Evolutionary conservation across 2,329 filamentous ascomycete species (phyloP).

Genomic region (Coniochaeta pulveracea): DNA sequence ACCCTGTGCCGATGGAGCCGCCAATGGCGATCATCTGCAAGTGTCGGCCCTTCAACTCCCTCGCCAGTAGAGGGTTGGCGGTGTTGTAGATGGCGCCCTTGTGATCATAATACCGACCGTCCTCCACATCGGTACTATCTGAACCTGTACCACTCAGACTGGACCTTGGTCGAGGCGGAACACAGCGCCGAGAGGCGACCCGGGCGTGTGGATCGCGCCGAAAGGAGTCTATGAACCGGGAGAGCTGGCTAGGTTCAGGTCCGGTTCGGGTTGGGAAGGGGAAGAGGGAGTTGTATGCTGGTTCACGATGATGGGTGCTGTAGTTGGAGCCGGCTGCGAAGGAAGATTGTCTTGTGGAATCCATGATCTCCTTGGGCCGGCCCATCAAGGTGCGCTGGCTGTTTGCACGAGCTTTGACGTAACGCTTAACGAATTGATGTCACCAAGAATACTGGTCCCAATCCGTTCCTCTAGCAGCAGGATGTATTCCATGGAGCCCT

Average conservation of each 20-base stretch:
- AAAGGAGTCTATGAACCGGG: conserved; percentile 1
- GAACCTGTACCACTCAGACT: no score
- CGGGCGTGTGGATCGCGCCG: conserved; percentile 2
- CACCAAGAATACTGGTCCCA: no score
- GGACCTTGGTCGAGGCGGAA: no score
- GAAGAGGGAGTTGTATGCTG: conserved; percentile 1
- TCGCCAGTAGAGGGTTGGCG: conserved; percentile 61
- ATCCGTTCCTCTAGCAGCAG: no score
- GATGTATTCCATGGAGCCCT: no score
- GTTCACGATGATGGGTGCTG: neutral
- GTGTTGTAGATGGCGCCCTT: conserved; percentile 26
- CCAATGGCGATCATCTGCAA: conserved; percentile 97
- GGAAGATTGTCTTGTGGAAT: conserved; percentile 2
- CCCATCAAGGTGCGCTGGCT: no score
- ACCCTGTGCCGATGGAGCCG: conserved; percentile 79
- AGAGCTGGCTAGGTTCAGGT: conserved; percentile 6
- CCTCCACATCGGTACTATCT: neutral
- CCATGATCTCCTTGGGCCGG: no score
- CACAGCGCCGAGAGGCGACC: no score
- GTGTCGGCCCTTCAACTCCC: conserved; percentile 73
- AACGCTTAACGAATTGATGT: no score
- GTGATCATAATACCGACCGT: neutral
- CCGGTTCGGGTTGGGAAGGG: neutral
- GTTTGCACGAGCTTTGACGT: no score
- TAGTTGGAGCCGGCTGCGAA: conserved; percentile 1